Evolutionary conservation across 2,329 filamentous ascomycete genomes (phyloP).

Genomic region (Venturia pyrina): DNA sequence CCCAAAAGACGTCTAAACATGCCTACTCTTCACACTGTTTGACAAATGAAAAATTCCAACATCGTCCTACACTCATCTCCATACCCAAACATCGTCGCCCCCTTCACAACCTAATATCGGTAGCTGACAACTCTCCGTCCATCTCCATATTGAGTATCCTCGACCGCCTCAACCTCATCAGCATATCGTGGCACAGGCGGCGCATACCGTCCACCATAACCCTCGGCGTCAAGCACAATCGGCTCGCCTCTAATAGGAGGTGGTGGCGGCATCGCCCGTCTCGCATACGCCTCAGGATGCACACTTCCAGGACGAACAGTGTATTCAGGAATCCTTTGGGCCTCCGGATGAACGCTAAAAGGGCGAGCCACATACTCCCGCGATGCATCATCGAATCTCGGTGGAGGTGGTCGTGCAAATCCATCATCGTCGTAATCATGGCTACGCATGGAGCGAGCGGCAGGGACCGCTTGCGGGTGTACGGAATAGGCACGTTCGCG

Average conservation of each 20-base stretch:
- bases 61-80: not conserved
- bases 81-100: too few species aligned
- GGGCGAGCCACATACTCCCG: slow-evolving; percentile 19
- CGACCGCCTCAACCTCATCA: slow-evolving; percentile 32
- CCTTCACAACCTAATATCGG: slow-evolving; percentile 20
- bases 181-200: slow-evolving; percentile 16
- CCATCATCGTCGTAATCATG: not conserved
- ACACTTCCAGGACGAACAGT: slow-evolving; percentile 1
- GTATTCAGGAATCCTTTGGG: not conserved
- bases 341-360: slow-evolving; percentile 31
- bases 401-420: not conserved
- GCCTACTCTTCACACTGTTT: not conserved
- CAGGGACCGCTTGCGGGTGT: not conserved
- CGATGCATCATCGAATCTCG: not conserved
- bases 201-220: slow-evolving; percentile 17
- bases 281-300: not conserved
- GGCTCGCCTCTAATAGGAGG: slow-evolving; percentile 12
- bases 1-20: not conserved
- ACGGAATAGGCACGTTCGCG: slow-evolving; percentile 6
- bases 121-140: slow-evolving; percentile 26
- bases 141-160: slow-evolving; percentile 22
- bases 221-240: slow-evolving; percentile 24
- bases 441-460: not conserved
- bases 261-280: slow-evolving; percentile 3
- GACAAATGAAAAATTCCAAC: not conserved